Percentiles rank a stretch among this genome's conserved stretches.
Evolutionary conservation across 2,329 filamentous ascomycete species (phyloP).

Genomic region (Penicillium sp.): DNA sequence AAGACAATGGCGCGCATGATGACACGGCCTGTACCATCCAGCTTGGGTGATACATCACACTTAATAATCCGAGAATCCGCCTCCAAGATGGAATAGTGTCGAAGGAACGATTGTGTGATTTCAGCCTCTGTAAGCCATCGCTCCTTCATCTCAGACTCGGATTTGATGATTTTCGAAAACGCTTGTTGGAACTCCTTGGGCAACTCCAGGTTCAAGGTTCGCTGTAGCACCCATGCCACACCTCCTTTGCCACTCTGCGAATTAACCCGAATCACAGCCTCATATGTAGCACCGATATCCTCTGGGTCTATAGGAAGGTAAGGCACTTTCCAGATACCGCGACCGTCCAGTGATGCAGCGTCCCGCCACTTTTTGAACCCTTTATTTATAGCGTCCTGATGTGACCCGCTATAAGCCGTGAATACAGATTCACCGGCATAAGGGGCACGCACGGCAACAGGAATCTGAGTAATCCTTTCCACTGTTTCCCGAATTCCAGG

Average conservation of each 20-base stretch:
- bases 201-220: background rate
- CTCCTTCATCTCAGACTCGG: background rate
- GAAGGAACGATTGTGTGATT: background rate
- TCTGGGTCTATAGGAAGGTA: constrained; percentile 86
- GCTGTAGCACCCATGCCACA: constrained; percentile 60
- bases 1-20: background rate
- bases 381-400: constrained; percentile 94
- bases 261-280: constrained; percentile 92
- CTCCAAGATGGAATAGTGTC: background rate
- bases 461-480: constrained; percentile 86
- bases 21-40: background rate
- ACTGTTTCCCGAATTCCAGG: constrained; percentile 76
- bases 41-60: background rate
- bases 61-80: background rate
- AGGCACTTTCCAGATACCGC: constrained; percentile 68
- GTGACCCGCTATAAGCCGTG: constrained; percentile 81
- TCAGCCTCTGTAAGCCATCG: background rate
- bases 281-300: constrained; percentile 87
- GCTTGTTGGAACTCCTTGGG: background rate
- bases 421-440: constrained; percentile 85
- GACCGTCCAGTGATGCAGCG: background rate
- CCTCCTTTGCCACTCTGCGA: constrained; percentile 90
- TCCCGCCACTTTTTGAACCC: constrained; percentile 50
- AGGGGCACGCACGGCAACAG: constrained; percentile 77
- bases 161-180: background rate